Evolutionary conservation across 768 basidiomycete genomes (phyloP).

Genomic region (Mycena indigotica): DNA sequence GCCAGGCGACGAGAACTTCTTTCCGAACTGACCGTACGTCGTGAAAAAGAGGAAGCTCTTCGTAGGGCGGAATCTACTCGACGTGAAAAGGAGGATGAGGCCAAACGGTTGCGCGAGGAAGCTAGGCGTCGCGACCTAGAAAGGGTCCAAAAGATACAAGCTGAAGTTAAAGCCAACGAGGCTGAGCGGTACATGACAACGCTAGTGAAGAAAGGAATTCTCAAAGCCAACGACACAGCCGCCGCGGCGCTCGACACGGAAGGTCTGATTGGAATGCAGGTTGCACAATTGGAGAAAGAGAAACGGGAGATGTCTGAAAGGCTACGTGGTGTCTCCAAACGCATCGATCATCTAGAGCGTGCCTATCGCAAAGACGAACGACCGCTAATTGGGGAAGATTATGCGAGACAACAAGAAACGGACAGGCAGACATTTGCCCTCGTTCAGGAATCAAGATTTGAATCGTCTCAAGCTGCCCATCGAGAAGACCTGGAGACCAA

Average conservation of each 20-base stretch:
- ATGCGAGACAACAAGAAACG: constrained; percentile 77
- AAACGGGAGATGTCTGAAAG: constrained; percentile 84
- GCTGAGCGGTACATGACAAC: constrained; percentile 86
- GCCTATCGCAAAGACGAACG: constrained; percentile 93
- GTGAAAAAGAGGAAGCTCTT: constrained; percentile 87
- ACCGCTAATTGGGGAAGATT: constrained; percentile 83
- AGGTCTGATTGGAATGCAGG: constrained; percentile 85
- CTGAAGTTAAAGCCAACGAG: constrained; percentile 76
- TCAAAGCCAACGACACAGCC: constrained; percentile 59
- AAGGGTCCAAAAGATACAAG: constrained; percentile 69
- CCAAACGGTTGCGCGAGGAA: constrained; percentile 63
- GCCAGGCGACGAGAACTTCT: constrained; percentile 84
- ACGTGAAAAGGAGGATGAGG: constrained; percentile 72
- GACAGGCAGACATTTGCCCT: constrained; percentile 73
- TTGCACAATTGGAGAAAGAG: constrained; percentile 95
- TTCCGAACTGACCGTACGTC: constrained; percentile 79
- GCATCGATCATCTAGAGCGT: constrained; percentile 93
- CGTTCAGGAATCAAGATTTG: constrained; percentile 58
- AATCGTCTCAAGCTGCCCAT: constrained; percentile 59
- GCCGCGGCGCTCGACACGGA: constrained; percentile 86
- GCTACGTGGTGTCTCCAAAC: constrained; percentile 81
- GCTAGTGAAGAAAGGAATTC: constrained; percentile 75
- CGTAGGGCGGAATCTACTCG: constrained; percentile 69
- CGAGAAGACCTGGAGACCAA: constrained; percentile 73
- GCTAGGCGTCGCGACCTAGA: constrained; percentile 65